Base-by-base conservation (phyloP, 2,329 filamentous ascomycete genomes). In the Pseudovirgaria hyperparasitica region DNA sequence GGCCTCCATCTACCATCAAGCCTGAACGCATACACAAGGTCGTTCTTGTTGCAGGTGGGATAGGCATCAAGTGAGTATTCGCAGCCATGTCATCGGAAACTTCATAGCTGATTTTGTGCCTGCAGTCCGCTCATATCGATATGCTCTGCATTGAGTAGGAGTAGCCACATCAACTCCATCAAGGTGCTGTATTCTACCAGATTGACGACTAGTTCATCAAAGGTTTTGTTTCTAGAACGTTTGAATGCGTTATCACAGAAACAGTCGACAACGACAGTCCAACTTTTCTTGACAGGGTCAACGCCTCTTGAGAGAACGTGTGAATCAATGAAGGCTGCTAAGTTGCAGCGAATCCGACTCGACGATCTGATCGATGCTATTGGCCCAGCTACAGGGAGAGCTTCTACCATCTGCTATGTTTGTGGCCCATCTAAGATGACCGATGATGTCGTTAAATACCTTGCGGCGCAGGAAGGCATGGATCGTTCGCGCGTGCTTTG, bases 41-140 rank as follows among this genome's bases (percentile, higher is more conserved):
- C 5, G 68, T 92, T 4, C 75, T 92, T 35, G 63, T 92, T 9
- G 82, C 82, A 0, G 82, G 82, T 1, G 84, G 82, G 2, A 75
- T 92, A 13, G 82, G 84, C 1, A 76, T 92, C 30, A 92, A 92
- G 70, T 72, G 51, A 36, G 64, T 46, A 15, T 23, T 19, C 27
- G 27, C 42, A 13, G 23, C 26, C 13, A 9, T 8, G 6, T 5
- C 8, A 19, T 16, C 5, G 11, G 10, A 19, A 4, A 19, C 8
- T 14, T 12, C 6, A 10, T 4, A 18, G 29, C 35, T 9, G 30
- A 26, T 6, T 11, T 6, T 5, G 5, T 12, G n/a, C 3, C 7
- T 13, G n/a, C 18, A 72, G 69, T 41, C 82, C 82, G 1, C 56
- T 87, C 5, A 68, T 84, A 30, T 82, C 79, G 29, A 87, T 87